A percentile compares a stretch with the other conserved stretches of the same genome.
Conservation (phyloP, 371 early-diverging fungal species). For the Chytridiales sp. region DNA sequence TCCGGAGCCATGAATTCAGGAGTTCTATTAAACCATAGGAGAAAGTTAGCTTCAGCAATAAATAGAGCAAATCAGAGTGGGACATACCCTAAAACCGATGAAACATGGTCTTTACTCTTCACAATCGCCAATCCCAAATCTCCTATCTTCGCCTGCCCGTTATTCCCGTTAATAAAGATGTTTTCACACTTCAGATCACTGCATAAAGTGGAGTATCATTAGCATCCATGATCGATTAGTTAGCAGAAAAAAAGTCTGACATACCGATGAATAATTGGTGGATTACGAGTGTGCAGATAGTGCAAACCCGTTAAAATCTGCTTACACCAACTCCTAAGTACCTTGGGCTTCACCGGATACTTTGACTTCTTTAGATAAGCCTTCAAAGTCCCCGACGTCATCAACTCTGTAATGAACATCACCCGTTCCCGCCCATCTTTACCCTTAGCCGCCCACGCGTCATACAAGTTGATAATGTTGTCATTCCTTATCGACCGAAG, state of each 20-base stretch:
- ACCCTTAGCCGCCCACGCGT: conserved; percentile 28
- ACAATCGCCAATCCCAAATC: conserved; percentile 81
- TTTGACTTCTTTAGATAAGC: conserved; percentile 73
- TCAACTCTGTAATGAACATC: conserved; percentile 89
- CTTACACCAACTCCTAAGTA: conserved; percentile 76
- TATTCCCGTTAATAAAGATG: conserved; percentile 87
- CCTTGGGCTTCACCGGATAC: conserved; percentile 70
- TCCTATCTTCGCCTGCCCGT: conserved; percentile 89
- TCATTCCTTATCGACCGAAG: conserved; percentile 80
- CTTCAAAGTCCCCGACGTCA: conserved; percentile 87
- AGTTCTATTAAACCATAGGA: conserved; percentile 68
- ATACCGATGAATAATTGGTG: conserved; percentile 87
- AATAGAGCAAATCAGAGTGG: conserved; percentile 18
- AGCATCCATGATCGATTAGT: not conserved
- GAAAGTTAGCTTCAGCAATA: not conserved
- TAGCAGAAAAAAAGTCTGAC: conserved; percentile 53
- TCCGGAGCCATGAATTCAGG: conserved; percentile 94
- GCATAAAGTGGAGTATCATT: not conserved
- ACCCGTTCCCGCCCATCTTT: conserved; percentile 60
- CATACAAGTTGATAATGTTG: conserved; percentile 66
- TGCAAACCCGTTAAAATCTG: conserved; percentile 81
- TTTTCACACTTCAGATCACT: conserved; percentile 66
- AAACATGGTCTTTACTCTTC: conserved; percentile 58
- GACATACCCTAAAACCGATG: conserved; percentile 60
- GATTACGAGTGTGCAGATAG: conserved; percentile 76